phyloP scores from a whole-genome alignment of 2,329 filamentous ascomycete genomes.

The Penicillium sclerotiorum region DNA sequence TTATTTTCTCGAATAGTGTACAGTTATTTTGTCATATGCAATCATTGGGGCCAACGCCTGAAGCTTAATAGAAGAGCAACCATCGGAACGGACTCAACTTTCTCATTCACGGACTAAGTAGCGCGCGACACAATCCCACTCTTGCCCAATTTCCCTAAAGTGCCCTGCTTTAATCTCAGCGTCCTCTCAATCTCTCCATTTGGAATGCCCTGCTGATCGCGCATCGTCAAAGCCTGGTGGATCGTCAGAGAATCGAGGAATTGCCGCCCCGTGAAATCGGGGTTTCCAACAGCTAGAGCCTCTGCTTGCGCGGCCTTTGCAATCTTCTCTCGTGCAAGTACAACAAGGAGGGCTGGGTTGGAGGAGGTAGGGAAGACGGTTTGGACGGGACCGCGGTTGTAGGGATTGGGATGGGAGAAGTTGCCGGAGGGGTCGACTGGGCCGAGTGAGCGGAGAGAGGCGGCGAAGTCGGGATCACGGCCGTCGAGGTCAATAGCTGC shows the following conservation, averaged over 20 bases:
- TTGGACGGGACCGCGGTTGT: slow-evolving; percentile 37
- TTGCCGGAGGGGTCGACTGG: slow-evolving; percentile 62
- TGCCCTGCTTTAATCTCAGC: slow-evolving; percentile 48
- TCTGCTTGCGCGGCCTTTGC: slow-evolving; percentile 58
- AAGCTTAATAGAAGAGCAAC: neutral
- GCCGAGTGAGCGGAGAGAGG: slow-evolving; percentile 71
- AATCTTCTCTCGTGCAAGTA: slow-evolving; percentile 56
- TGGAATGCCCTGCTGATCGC: slow-evolving; percentile 45
- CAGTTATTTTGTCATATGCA: slow-evolving; percentile 1
- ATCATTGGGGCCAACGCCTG: neutral
- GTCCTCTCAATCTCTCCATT: slow-evolving; percentile 47
- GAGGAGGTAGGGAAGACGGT: slow-evolving; percentile 40
- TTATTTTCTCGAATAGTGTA: neutral
- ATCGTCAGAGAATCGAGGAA: slow-evolving; percentile 56
- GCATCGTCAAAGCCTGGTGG: slow-evolving; percentile 51
- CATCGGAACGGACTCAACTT: too few relatives aligned
- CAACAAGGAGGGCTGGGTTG: slow-evolving; percentile 59
- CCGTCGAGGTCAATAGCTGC: slow-evolving; percentile 62
- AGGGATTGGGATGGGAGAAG: slow-evolving; percentile 58
- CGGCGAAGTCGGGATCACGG: slow-evolving; percentile 69
- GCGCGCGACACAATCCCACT: slow-evolving; percentile 35
- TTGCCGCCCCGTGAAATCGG: slow-evolving; percentile 41
- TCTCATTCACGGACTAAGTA: too few relatives aligned
- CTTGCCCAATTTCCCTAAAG: slow-evolving; percentile 43
- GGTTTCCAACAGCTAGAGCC: slow-evolving; percentile 50